Evolutionary conservation across 306 rosid genomes (phyloP).

Genomic region (Sophora flavescens): DNA sequence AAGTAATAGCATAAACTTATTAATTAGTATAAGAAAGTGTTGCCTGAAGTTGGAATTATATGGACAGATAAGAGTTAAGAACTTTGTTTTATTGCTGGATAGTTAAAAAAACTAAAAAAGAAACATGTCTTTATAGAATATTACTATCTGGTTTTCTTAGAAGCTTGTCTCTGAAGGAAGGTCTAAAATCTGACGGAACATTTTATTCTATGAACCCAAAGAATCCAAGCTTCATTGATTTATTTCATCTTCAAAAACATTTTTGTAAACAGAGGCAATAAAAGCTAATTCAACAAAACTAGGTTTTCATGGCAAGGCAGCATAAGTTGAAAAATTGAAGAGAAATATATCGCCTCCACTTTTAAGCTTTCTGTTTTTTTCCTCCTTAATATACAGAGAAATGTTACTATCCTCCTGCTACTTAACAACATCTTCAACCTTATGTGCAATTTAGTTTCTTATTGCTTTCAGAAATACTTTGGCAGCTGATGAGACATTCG

Average conservation of each 20-base stretch:
- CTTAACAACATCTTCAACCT: neutral
- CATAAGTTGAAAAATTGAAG: neutral
- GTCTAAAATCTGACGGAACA: slow-evolving; percentile 6
- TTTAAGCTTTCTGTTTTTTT: neutral
- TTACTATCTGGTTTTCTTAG: slow-evolving; percentile 3
- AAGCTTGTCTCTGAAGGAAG: slow-evolving; percentile 20
- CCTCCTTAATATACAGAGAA: slow-evolving; percentile 19
- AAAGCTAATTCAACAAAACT: neutral
- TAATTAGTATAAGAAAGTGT: slow-evolving; percentile 11
- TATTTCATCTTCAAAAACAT: neutral
- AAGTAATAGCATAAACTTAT: slow-evolving; percentile 18
- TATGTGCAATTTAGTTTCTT: neutral
- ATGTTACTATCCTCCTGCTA: neutral
- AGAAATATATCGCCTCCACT: neutral
- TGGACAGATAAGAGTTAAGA: neutral
- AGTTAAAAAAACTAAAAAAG: neutral
- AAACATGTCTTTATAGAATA: slow-evolving; percentile 9
- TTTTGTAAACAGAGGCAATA: slow-evolving; percentile 1
- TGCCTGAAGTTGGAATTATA: slow-evolving; percentile 6
- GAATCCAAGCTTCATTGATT: slow-evolving; percentile 27
- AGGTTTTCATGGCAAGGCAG: neutral
- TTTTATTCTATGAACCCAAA: slow-evolving; percentile 21
- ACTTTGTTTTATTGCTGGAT: neutral
- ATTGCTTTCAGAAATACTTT: slow-evolving; percentile 18
- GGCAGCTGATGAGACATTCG: slow-evolving; percentile 10